Percentiles rank a stretch among this genome's conserved stretches.
Conservation (phyloP, 2,329 filamentous ascomycete species). For the Aureobasidium vineae region DNA sequence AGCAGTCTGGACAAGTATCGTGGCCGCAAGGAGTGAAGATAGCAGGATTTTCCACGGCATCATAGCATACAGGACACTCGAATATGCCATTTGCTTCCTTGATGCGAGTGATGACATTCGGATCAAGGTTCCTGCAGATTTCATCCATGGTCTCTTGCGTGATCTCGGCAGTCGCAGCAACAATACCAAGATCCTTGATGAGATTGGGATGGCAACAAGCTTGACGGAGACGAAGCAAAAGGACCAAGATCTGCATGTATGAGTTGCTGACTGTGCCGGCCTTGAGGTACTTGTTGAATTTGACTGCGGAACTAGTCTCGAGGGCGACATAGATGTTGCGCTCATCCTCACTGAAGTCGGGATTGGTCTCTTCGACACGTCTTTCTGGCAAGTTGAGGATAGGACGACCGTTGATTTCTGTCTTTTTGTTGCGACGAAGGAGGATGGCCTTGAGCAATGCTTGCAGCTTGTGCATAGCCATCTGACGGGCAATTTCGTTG, state of each 20-base stretch:
- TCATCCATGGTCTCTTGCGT: constrained; percentile 57
- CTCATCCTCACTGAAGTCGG: constrained; percentile 67
- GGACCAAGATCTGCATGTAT: constrained; percentile 76
- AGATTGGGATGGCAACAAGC: constrained; percentile 75
- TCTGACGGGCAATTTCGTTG: constrained; percentile 34
- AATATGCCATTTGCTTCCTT: constrained; percentile 58
- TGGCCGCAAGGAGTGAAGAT: constrained; percentile 85
- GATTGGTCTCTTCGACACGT: constrained; percentile 59
- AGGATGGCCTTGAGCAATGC: constrained; percentile 76
- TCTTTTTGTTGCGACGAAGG: constrained; percentile 77
- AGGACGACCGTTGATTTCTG: constrained; percentile 73
- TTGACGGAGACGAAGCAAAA: constrained; percentile 76
- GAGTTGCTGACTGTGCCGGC: constrained; percentile 66
- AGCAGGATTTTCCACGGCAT: constrained; percentile 68
- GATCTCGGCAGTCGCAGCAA: constrained; percentile 46
- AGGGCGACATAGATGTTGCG: constrained; percentile 63
- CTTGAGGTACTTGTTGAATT: constrained; percentile 74
- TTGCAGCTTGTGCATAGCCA: constrained; percentile 70
- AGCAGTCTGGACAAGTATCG: constrained; percentile 73
- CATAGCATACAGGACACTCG: constrained; percentile 80
- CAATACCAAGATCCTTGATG: constrained; percentile 63
- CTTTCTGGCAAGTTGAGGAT: constrained; percentile 68
- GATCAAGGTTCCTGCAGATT: constrained; percentile 60
- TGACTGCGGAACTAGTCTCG: constrained; percentile 63
- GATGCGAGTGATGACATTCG: constrained; percentile 65